Evolutionary conservation across 192 early-diverging fungal species (phyloP), one percentile per base, ranked within the genome.

Genomic region (Borealophlyctis nickersoniae): DNA sequence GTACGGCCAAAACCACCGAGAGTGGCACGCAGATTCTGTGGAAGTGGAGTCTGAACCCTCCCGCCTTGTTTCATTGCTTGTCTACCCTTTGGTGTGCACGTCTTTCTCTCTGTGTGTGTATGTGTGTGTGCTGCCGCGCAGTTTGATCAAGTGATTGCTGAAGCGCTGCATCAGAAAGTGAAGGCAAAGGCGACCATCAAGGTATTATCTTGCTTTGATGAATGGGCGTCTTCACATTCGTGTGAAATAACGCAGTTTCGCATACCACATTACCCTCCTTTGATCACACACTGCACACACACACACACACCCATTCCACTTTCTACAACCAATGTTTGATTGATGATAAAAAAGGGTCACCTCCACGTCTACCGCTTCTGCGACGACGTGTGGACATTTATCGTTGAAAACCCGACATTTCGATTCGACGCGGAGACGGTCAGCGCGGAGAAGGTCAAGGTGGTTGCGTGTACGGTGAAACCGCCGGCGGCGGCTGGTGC

Each of bases 341-440:
- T 19, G 19, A 45, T 13, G 19, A 7, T 19, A 7, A 19, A 7
- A 45, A 45, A 89, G 86, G 92, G 90, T n/a, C 87, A 87, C 61
- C 81, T 99, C 60, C 81, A 90, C 62, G 92, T 88, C 26, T 99
- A 98, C 73, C 86, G 94, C 49, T 94, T 92, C 56, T 91, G 94
- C 68, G 97, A 99, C 67, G 97, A 99, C 60, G 95, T 99, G 26
- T 99, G 94, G 94, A 97, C 95, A 0, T 96, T 99, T 80, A 85
- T 95, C 33, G 85, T 95, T 53, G 86, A 90, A 32, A 81, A 87
- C 39, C 87, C 91, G 28, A 89, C 79, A n/a, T 92, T 98, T 72
- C 85, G 88, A 49, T 87, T 97, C 60, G 97, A 98, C 28, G 60
- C 54, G 11, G 95, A 95, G 27, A 77, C 67, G 11, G 78, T 94